phyloP scores from a whole-genome alignment of 1,284 basidiomycete species.

The Puccinia triticina region DNA sequence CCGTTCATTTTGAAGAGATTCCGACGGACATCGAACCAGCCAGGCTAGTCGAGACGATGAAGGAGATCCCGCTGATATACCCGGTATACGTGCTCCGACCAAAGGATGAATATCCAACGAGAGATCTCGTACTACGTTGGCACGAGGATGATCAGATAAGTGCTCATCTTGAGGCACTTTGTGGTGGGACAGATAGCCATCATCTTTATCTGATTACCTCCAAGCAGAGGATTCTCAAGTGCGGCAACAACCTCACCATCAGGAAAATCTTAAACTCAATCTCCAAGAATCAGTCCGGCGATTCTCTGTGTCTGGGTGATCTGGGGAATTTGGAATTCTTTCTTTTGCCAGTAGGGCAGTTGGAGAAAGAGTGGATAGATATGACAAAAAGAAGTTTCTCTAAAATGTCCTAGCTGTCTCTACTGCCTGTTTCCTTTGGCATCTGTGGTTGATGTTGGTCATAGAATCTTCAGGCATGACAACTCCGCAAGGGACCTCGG shows the following conservation, averaged over 20 bases:
- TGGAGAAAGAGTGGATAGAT: constrained; percentile 43
- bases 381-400: constrained; percentile 30
- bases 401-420: background rate
- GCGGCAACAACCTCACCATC: constrained; percentile 38
- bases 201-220: constrained; percentile 40
- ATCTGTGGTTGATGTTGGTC: no score
- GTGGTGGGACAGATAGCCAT: constrained; percentile 18
- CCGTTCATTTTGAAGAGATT: constrained; percentile 45
- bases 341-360: constrained; percentile 31
- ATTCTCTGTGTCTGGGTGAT: constrained; percentile 12
- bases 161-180: constrained; percentile 36
- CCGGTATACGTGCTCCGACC: constrained; percentile 43
- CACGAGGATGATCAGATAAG: constrained; percentile 38
- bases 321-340: constrained; percentile 44
- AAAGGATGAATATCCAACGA: constrained; percentile 30
- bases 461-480: no score
- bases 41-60: background rate
- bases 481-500: no score
- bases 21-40: background rate
- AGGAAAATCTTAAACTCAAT: constrained; percentile 26
- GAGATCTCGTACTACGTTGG: constrained; percentile 42
- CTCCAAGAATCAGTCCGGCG: background rate
- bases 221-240: constrained; percentile 37
- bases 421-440: background rate
- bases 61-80: constrained; percentile 24